These are phyloP conservation scores for Stephanodiscus triporus DNA, from an alignment of 108 stramenopile genomes.

Conservation along the genomic window DNA sequence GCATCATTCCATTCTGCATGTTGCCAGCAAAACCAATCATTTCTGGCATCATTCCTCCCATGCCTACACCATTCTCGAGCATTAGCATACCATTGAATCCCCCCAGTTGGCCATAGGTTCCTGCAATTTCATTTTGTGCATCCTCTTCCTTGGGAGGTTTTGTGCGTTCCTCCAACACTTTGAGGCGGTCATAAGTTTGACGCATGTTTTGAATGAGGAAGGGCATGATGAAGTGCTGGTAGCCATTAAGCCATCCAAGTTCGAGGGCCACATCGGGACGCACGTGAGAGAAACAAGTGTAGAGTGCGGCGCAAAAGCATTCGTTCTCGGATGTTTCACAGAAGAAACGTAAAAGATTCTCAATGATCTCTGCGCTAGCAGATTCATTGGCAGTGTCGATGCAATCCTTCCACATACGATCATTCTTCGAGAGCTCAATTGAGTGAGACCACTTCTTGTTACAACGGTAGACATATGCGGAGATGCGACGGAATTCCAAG, in stretches of 20 bases:
- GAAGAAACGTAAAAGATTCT: slow-evolving; percentile 97
- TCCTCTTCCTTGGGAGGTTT: slow-evolving; percentile 87
- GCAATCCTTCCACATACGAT: slow-evolving; percentile 99
- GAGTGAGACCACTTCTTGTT: slow-evolving; percentile 97
- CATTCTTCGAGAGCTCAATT: slow-evolving; percentile 96
- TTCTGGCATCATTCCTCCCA: slow-evolving; percentile 51
- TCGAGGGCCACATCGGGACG: slow-evolving; percentile 98
- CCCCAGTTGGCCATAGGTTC: slow-evolving; percentile 75
- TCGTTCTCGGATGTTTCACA: slow-evolving; percentile 97
- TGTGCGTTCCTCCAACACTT: slow-evolving; percentile 92
- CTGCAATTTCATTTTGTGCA: slow-evolving; percentile 76
- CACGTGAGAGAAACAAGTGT: slow-evolving; percentile 97
- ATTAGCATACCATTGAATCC: slow-evolving; percentile 77
- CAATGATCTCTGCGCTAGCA: slow-evolving; percentile 90
- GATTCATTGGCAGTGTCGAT: slow-evolving; percentile 98
- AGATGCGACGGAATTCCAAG: slow-evolving; percentile 99
- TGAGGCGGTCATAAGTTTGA: slow-evolving; percentile 83
- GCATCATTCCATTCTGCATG: slow-evolving; percentile 46
- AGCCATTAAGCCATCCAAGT: slow-evolving; percentile 98
- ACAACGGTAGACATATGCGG: slow-evolving; percentile 97
- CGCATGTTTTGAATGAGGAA: slow-evolving; percentile 97
- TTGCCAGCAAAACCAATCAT: slow-evolving; percentile 78
- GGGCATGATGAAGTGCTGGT: slow-evolving; percentile 98
- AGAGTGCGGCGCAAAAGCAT: slow-evolving; percentile 96
- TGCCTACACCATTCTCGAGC: slow-evolving; percentile 78